These are phyloP conservation scores for Priceomyces haplophilus DNA, from an alignment of 805 yeast species.

Conservation along the genomic window DNA sequence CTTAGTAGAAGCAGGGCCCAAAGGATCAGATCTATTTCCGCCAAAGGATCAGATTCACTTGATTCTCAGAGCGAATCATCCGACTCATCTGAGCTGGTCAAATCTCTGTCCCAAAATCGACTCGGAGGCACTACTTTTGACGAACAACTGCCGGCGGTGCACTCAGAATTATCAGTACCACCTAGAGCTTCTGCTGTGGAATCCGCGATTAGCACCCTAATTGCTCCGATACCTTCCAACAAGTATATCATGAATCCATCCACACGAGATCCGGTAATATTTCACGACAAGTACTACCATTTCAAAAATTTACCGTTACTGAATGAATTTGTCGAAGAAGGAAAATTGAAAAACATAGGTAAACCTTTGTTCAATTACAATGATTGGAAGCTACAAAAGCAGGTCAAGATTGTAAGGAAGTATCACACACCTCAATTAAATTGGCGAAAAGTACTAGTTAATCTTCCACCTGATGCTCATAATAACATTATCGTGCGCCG, in stretches of 20 bases:
- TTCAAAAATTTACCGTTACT: constrained; percentile 25
- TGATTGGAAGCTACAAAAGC: constrained; percentile 37
- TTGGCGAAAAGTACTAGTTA: constrained; percentile 46
- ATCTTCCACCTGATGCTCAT: constrained; percentile 46
- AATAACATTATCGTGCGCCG: constrained; percentile 44
- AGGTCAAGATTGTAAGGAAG: constrained; percentile 40
- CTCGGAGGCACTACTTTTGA: neutral
- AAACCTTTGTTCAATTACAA: constrained; percentile 23
- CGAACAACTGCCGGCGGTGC: neutral
- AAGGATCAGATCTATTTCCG: neutral
- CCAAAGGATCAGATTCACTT: constrained; percentile 1
- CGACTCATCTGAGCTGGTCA: neutral
- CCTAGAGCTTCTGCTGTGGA: constrained; percentile 44
- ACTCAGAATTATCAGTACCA: constrained; percentile 25
- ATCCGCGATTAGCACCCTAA: constrained; percentile 37
- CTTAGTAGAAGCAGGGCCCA: neutral
- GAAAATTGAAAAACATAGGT: constrained; percentile 8
- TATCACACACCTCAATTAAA: constrained; percentile 34
- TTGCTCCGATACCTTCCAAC: constrained; percentile 39
- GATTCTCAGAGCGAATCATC: neutral
- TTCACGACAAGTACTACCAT: constrained; percentile 42
- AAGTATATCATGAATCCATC: constrained; percentile 33
- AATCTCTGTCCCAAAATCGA: neutral
- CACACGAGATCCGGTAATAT: constrained; percentile 33
- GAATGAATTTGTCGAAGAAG: constrained; percentile 14